phyloP scores from a whole-genome alignment of 2,329 filamentous ascomycete genomes.

The Paecilomyces formosus region DNA sequence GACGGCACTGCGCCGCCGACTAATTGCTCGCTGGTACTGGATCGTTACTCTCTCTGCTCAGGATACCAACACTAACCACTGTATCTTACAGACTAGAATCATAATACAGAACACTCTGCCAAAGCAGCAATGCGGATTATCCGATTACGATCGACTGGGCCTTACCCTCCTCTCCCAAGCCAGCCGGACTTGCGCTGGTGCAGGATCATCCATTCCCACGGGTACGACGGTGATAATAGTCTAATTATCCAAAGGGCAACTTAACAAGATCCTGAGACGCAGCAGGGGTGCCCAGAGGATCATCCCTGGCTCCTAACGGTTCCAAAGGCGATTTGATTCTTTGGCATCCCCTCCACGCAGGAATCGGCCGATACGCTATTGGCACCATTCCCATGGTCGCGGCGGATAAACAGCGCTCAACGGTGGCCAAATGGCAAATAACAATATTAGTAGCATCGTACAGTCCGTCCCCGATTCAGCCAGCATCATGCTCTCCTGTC shows the following conservation, averaged over 20 bases:
- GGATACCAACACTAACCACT: no score
- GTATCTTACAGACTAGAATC: neutral
- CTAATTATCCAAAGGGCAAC: neutral
- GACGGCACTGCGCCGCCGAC: neutral
- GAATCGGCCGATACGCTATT: neutral
- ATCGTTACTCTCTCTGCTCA: no score
- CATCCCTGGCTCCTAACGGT: neutral
- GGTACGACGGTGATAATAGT: neutral
- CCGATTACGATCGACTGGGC: neutral
- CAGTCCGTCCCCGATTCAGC: neutral
- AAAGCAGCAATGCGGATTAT: neutral
- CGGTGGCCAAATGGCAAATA: neutral
- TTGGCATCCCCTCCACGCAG: neutral
- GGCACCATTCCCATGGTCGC: neutral
- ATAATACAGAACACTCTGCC: neutral
- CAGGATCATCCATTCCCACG: neutral
- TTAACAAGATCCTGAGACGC: neutral
- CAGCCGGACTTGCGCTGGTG: neutral
- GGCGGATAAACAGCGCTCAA: neutral
- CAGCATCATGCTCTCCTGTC: neutral
- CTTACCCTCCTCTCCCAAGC: neutral
- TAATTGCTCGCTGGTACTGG: no score
- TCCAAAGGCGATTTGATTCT: neutral
- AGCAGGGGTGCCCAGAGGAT: neutral
- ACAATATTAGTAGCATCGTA: neutral